phyloP scores from a whole-genome alignment of 2,329 filamentous ascomycete genomes.

The Fusarium robinianum region DNA sequence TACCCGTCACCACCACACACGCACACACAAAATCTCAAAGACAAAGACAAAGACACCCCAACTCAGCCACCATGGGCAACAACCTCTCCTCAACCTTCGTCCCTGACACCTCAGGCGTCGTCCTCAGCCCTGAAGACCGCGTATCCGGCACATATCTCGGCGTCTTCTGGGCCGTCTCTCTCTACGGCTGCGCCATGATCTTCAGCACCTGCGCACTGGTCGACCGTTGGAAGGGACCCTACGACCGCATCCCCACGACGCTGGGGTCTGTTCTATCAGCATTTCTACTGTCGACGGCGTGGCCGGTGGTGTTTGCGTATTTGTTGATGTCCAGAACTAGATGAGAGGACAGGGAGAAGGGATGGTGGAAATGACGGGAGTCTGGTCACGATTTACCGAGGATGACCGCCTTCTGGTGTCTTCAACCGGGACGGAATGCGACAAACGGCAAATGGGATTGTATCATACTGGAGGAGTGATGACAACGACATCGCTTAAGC shows the following conservation, averaged over 20 bases:
- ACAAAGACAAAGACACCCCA: neutral
- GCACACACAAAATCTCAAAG: neutral
- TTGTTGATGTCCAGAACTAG: conserved; percentile 30
- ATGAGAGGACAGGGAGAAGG: neutral
- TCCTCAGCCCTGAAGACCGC: conserved; percentile 41
- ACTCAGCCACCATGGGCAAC: conserved; percentile 42
- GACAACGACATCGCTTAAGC: too few species aligned
- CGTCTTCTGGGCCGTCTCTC: conserved; percentile 41
- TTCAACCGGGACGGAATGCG: too few species aligned
- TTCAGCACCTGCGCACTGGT: conserved; percentile 48
- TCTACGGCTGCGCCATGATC: conserved; percentile 49
- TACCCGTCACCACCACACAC: neutral
- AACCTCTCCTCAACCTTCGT: conserved; percentile 47
- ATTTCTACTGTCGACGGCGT: conserved; percentile 41
- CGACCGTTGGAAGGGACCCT: conserved; percentile 48
- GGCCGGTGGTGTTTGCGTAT: conserved; percentile 45
- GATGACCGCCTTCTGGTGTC: too few species aligned
- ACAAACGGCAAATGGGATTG: too few species aligned
- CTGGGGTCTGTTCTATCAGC: conserved; percentile 39
- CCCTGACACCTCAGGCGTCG: conserved; percentile 44
- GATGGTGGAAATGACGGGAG: neutral
- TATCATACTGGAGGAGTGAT: too few species aligned
- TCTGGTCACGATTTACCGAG: too few species aligned
- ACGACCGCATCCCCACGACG: conserved; percentile 41
- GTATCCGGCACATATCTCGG: conserved; percentile 40